A percentile compares a stretch with the other conserved stretches of the same genome.
phyloP scores from a whole-genome alignment of 164 flowering plant species.

The Amborella trichopoda region DNA sequence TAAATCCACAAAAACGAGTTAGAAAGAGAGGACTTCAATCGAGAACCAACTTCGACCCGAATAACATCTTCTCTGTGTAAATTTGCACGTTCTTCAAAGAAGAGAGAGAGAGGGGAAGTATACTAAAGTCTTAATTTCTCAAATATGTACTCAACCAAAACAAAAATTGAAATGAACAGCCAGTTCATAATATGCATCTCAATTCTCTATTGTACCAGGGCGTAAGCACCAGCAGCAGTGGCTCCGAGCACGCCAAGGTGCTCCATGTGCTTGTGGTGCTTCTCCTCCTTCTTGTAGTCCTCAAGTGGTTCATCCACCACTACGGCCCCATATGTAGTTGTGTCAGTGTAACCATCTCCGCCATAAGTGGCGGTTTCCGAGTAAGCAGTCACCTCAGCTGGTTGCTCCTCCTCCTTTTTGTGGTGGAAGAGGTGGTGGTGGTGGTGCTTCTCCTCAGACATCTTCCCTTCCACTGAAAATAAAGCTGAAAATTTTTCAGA shows the following conservation, averaged over 20 bases:
- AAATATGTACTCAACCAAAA: no score
- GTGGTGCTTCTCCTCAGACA: constrained; percentile 20
- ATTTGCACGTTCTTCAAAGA: no score
- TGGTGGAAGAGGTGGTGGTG: constrained; percentile 11
- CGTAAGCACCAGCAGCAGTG: constrained; percentile 48
- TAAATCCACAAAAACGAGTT: no score
- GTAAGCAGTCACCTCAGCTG: not conserved
- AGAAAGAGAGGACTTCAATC: no score
- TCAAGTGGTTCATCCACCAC: not conserved
- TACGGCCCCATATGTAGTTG: not conserved
- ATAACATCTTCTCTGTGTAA: no score
- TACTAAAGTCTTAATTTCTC: no score
- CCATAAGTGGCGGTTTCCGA: constrained; percentile 4
- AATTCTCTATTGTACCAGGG: constrained; percentile 16
- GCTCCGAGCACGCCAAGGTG: constrained; percentile 44
- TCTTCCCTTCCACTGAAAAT: no score
- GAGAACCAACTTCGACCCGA: no score
- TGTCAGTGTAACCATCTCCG: not conserved
- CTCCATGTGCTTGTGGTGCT: constrained; percentile 62
- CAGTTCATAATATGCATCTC: no score
- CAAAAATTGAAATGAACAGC: no score
- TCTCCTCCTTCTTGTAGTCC: constrained; percentile 36
- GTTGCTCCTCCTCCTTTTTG: constrained; percentile 9
- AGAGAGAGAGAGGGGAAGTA: no score
- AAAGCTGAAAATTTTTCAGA: no score